Base-by-base conservation (phyloP, 495 filamentous ascomycete species). In the Aspergillus egyptiacus region DNA sequence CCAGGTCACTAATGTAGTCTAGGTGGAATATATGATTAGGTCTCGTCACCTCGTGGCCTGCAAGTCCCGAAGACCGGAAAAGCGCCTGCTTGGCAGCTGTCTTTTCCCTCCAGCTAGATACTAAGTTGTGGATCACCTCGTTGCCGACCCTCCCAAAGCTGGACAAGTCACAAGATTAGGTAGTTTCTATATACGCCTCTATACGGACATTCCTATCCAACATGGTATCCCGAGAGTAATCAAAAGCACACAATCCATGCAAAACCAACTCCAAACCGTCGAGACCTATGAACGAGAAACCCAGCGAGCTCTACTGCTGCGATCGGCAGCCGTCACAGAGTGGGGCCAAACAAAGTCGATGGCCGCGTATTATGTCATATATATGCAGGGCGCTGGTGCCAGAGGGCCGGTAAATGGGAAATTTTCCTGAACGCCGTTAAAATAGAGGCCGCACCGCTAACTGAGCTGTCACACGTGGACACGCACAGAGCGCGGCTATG, bases 141-240 rank as follows among this genome's bases (percentile, higher is more conserved):
- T 41, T 5, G 25, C 10, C 10, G 25, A 5, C 10, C 25, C 25
- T 27, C 25, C 5, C 10, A 10, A 10, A 5, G 23, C n/a, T 42
- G 22, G 20, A 35, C 18, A 46, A 44, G 30, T 24, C 18, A 36
- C 34, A 18, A 39, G 7, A 55, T 50, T 50, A 50, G 46, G n/a
- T n/a, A n/a, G n/a, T n/a, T n/a, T 55, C 46, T 55, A 55, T 50
- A 45, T 48, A 54, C 41, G 25, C 27, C 27, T 55, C 40, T 55
- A 50, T 54, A 7, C 20, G 46, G 34, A 41, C 52, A 39, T 8
- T 46, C 52, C 52, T 18, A 25, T 46, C 27, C 46, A 30, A 31
- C 41, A n/a, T 36, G 42, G 53, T 40, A 50, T 50, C 41, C 37
- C 17, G n/a, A 37, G 24, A 34, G 14, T 18, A 19, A 19, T 24